Evolutionary conservation across 1,284 basidiomycete species (phyloP).

Genomic region (Cystobasidium slooffiae): DNA sequence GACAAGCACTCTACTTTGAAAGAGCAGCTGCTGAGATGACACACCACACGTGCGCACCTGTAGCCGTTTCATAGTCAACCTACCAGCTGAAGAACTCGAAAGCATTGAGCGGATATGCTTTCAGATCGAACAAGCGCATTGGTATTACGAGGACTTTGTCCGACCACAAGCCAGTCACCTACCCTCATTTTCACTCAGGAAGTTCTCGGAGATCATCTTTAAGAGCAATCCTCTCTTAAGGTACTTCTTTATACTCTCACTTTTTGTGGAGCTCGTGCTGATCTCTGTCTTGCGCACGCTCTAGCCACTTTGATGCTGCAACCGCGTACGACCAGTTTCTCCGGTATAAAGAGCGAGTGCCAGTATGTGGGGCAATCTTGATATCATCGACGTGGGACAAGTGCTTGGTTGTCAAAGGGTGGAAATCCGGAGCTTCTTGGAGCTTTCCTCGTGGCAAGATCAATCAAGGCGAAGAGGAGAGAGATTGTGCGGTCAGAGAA

Average conservation of each 20-base stretch:
- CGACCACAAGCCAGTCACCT: constrained; percentile 75
- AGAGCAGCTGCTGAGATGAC: not conserved
- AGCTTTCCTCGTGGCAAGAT: constrained; percentile 99
- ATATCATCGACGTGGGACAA: constrained; percentile 89
- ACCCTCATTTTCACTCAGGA: constrained; percentile 84
- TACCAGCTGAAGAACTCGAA: constrained; percentile 89
- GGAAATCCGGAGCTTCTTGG: constrained; percentile 96
- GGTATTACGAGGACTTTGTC: constrained; percentile 99
- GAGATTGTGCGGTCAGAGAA: constrained; percentile 86
- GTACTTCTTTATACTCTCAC: not conserved
- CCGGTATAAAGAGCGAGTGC: constrained; percentile 95
- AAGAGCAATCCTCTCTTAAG: constrained; percentile 75
- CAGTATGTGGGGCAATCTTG: constrained; percentile 98
- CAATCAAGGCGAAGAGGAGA: constrained; percentile 84
- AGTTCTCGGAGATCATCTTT: constrained; percentile 93
- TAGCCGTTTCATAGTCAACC: constrained; percentile 88
- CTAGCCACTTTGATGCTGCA: constrained; percentile 71
- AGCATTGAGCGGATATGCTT: constrained; percentile 94
- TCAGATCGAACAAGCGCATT: constrained; percentile 99
- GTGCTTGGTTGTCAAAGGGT: constrained; percentile 94
- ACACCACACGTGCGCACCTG: not conserved
- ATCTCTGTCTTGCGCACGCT: not conserved
- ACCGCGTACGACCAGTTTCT: constrained; percentile 80
- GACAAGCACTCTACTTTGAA: not conserved
- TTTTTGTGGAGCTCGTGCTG: not conserved